Evolutionary conservation across 305 asterid genomes (phyloP), one percentile per base, ranked within the genome.

Genomic region (Rubia peregrina): DNA sequence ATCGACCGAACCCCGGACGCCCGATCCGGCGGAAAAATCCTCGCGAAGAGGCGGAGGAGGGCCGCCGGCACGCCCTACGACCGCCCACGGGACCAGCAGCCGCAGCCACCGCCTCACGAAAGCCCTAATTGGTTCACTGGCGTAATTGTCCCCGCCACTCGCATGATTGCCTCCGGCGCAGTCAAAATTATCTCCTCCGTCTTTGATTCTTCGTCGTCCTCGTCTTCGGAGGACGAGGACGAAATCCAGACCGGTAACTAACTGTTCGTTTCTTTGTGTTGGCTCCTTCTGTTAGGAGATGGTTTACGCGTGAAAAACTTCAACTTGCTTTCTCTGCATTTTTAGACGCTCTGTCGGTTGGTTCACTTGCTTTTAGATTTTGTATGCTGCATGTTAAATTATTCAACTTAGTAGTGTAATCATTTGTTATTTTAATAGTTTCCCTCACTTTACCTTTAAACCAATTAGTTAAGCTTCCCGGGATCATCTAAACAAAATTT

Each of bases 61-160:
- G 7, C 21, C 22, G 13, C 53, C 19, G 41, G 48, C 48, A 68
- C 71, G 3, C 71, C 71, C 17, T 68, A 68, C 43, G 71, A 68
- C 48, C 71, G 71, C 46, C 71, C 71, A 26, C 71, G 42, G 51
- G 14, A 41, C 30, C 68, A 16, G 63, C 48, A 38, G 61, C 24
- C 61, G 21, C 63, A 24, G 63, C 30, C 51, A 2, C 26, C 62
- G 63, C 17, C 71, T 68, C 72, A 36, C 1, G 72, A 42, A 69
- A 69, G 72, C 64, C 72, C 72, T 53, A 69, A 69, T 69, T 69
- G 72, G 72, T 38, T 69, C 51, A 69, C 72, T 21, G 14, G 65
- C 49, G 63, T 68, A 17, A 68, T 68, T 49, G 51, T 68, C 63
- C 72, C 72, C 21, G 72, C 72, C 14, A 69, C 72, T 53, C 72